phyloP scores from a whole-genome alignment of 371 early-diverging fungal genomes.

The Mortierella sp. region DNA sequence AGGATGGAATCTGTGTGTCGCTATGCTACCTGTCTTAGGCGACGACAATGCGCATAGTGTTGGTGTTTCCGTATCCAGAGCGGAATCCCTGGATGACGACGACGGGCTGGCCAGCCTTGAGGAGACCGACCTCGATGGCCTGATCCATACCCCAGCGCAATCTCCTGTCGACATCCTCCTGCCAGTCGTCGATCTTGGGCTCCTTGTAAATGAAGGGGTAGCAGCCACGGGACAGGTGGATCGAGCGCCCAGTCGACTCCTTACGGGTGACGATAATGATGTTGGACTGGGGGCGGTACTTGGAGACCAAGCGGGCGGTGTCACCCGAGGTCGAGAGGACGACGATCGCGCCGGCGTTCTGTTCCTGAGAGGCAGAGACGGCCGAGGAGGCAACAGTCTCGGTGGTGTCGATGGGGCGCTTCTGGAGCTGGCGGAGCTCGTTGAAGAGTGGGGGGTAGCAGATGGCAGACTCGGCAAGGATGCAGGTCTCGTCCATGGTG shows the following conservation, averaged over 20 bases:
- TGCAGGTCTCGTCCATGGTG: conserved; percentile 80
- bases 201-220: conserved; percentile 88
- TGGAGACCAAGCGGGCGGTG: conserved; percentile 91
- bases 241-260: conserved; percentile 85
- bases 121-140: conserved; percentile 64
- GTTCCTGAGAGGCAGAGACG: conserved; percentile 82
- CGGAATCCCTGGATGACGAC: conserved; percentile 83
- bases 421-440: conserved; percentile 82
- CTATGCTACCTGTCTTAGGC: conserved; percentile 15
- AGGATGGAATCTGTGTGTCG: background rate
- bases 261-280: conserved; percentile 92
- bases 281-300: conserved; percentile 94
- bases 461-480: conserved; percentile 79
- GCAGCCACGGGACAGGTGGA: conserved; percentile 89
- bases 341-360: conserved; percentile 65
- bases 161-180: conserved; percentile 85
- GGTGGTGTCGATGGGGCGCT: conserved; percentile 81
- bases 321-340: conserved; percentile 78
- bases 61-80: conserved; percentile 81
- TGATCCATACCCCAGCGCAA: conserved; percentile 78
- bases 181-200: conserved; percentile 74
- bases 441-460: conserved; percentile 82
- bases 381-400: conserved; percentile 95
- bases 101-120: conserved; percentile 76
- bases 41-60: conserved; percentile 82